A percentile compares a stretch with the other conserved stretches of the same genome.
These are phyloP conservation scores for Astrocystis sublimbata DNA, from an alignment of 495 filamentous ascomycete species.

Conservation along the genomic window DNA sequence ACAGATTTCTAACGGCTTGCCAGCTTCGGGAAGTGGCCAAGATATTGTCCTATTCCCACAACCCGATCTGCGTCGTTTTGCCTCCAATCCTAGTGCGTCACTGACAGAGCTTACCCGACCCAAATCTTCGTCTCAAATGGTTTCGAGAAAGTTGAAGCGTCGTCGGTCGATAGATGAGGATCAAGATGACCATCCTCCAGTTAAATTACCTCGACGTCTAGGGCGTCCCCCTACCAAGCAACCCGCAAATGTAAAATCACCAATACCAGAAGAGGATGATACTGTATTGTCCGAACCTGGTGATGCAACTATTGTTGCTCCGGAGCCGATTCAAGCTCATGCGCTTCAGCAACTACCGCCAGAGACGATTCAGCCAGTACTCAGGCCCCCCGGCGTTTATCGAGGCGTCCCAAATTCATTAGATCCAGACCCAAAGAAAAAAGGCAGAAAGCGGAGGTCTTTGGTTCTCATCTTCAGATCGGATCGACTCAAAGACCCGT, in stretches of 20 bases:
- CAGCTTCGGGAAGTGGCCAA: too few species aligned
- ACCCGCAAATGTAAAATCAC: background rate
- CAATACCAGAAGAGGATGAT: background rate
- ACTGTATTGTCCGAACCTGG: background rate
- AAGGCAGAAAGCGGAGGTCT: slow-evolving; percentile 34
- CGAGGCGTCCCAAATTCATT: slow-evolving; percentile 29
- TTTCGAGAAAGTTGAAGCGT: slow-evolving; percentile 7
- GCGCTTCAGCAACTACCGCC: background rate
- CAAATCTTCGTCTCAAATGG: background rate
- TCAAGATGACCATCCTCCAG: slow-evolving; percentile 7
- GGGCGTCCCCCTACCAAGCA: slow-evolving; percentile 7
- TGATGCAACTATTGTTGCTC: background rate
- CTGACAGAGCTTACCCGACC: slow-evolving; percentile 8
- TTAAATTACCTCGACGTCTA: slow-evolving; percentile 4
- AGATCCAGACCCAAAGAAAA: slow-evolving; percentile 30
- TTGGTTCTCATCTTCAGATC: slow-evolving; percentile 37
- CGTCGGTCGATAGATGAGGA: slow-evolving; percentile 1
- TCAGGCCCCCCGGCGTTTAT: slow-evolving; percentile 29
- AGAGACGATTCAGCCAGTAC: background rate
- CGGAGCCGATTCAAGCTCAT: background rate
- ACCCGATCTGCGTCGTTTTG: slow-evolving; percentile 16
- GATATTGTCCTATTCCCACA: slow-evolving; percentile 20
- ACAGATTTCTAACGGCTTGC: too few species aligned
- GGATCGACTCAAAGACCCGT: slow-evolving; percentile 31
- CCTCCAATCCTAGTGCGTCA: slow-evolving; percentile 1